Base-by-base conservation (phyloP, 2,329 filamentous ascomycete species). In the Thielaviopsis punctulata region DNA sequence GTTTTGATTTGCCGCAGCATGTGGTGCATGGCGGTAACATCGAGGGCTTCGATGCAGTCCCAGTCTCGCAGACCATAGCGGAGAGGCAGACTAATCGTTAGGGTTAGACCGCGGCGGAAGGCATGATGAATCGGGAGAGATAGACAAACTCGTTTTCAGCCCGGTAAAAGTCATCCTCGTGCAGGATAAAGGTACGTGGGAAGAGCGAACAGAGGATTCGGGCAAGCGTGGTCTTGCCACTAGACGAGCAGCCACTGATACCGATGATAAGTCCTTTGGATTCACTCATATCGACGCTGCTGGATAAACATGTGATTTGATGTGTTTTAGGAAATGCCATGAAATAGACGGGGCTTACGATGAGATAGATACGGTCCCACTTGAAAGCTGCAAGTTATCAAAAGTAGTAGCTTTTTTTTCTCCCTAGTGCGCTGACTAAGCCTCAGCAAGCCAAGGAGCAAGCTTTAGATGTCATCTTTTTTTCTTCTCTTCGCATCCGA, bases 91-190 rank as follows among this genome's bases (percentile, higher is more conserved):
- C 52, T 58, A 22, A 15, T 8, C 1, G 4, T 21, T 18, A 13
- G 24, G 23, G 33, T 21, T 41, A n/a, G 7, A 3, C 5, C 23
- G 7, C n/a, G 12, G 39, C 12, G 44, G 25, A 19, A 36, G 9
- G 23, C 9, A 15, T 10, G 41, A 19, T 45, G 33, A 18, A 36
- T 2, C 2, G 5, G 30, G 5, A 36, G n/a, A 36, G 13, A 36
- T 43, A 12, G 9, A 66, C 73, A 62, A 61, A 86, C 75, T 87
- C 75, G 25, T 75, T 68, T 63, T 96, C 90, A 1, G 84, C 72
- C 58, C 79, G 80, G 69, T 95, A 98, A 64, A 96, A 98, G 66
- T 98, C 92, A 69, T 98, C 92, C 64, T 95, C 80, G 64, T 98
- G 92, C 21, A 98, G 74, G 61, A 96, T 85, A 62, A 88, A 90